phyloP scores from a whole-genome alignment of 1,284 basidiomycete species.

The Boletus mariae region DNA sequence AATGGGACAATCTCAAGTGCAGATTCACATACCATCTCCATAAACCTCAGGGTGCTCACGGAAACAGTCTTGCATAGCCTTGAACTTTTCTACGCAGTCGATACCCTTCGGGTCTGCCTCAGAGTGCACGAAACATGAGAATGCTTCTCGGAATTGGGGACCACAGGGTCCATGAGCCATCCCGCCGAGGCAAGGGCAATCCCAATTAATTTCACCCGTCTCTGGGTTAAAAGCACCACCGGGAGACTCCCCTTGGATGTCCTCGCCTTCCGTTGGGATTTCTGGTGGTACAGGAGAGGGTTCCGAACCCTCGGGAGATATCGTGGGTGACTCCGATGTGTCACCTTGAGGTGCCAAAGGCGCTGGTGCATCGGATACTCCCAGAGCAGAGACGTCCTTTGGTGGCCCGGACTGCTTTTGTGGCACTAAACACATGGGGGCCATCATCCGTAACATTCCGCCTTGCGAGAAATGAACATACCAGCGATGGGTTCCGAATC shows the following conservation, averaged over 20 bases:
- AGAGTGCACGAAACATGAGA: constrained; percentile 95
- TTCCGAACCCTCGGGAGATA: constrained; percentile 2
- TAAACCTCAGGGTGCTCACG: constrained; percentile 93
- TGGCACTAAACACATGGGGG: constrained; percentile 10
- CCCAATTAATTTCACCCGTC: constrained; percentile 98
- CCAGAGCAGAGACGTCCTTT: constrained; percentile 2
- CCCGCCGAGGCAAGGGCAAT: constrained; percentile 95
- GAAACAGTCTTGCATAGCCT: constrained; percentile 98
- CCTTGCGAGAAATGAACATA: constrained; percentile 11
- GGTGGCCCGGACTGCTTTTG: constrained; percentile 10
- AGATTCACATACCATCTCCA: constrained; percentile 70
- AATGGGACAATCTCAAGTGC: neutral
- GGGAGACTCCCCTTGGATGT: constrained; percentile 32
- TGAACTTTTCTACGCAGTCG: constrained; percentile 97
- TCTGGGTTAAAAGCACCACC: constrained; percentile 80
- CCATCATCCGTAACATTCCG: neutral
- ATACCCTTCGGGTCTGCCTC: constrained; percentile 97
- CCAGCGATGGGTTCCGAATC: constrained; percentile 27
- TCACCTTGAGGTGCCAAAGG: constrained; percentile 4
- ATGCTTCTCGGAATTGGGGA: constrained; percentile 90
- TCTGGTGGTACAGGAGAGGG: constrained; percentile 7
- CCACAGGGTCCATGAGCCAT: constrained; percentile 99
- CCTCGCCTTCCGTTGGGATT: constrained; percentile 23
- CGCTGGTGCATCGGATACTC: constrained; percentile 11
- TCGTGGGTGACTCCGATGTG: constrained; percentile 2